Evolutionary conservation across 169 alveolate species (phyloP), one percentile per base, ranked within the genome.

Genomic region (Eimeria acervulina): DNA sequence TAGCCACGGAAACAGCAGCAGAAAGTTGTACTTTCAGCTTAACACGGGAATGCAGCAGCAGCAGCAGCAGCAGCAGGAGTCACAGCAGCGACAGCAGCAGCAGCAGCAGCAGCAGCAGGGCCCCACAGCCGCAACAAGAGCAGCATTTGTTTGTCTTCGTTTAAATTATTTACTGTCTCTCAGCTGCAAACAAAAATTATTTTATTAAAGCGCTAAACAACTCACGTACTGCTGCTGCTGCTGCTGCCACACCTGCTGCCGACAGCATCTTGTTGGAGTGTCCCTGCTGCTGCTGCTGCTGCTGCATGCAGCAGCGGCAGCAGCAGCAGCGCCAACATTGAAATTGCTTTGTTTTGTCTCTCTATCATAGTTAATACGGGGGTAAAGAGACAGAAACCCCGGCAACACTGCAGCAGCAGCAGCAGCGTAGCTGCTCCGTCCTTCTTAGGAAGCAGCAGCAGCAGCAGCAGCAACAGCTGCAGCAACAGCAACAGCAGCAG

Each of bases 401-500:
- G 66, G 26, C 26, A 52, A 13, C 10, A 19, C 66, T 13, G 66
- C 66, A 52, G 66, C 66, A 52, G 66, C 66, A 52, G 66, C 66
- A 10, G 74, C 74, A 63, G 74, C 74, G 52, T 4, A n/a, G 19
- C 74, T 15, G 33, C 3, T n/a, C n/a, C n/a, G n/a, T n/a, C n/a
- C n/a, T n/a, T 13, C 66, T 52, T 52, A 52, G 19, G 66, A 10
- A 63, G 33, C 74, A 63, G 10, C 40, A 63, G 74, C 74, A 63
- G 12, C 33, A 63, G 33, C 74, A 63, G 74, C 74, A 63, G n/a
- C 74, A 63, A 1, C 74, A 63, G 10, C 74, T 0, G 74, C 74
- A 63, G 74, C 74, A 63, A n/a, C 74, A 63, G 74, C 74, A 63
- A 21, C 74, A 63, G 40, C 78, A 68, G 80, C 80, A 76, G 15